These are phyloP conservation scores for Penicillium sp. DNA, from an alignment of 2,329 filamentous ascomycete species.

Conservation along the genomic window DNA sequence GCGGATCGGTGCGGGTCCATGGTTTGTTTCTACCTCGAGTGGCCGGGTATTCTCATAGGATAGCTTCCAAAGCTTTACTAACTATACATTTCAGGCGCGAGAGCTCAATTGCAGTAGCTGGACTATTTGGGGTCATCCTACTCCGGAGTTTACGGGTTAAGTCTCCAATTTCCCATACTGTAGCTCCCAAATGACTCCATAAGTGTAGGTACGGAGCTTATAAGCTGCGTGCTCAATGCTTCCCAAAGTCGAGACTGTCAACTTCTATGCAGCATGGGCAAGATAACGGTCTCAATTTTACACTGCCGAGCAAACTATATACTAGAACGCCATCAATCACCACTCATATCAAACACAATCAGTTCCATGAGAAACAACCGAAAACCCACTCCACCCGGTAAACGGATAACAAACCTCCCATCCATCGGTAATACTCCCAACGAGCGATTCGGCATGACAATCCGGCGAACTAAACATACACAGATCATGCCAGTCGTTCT, in stretches of 20 bases:
- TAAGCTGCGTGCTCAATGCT: too few relatives aligned
- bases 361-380: conserved; percentile 19
- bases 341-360: conserved; percentile 6
- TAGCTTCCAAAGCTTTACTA: background rate
- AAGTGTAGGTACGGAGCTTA: too few relatives aligned
- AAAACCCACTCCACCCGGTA: conserved; percentile 20
- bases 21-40: too few relatives aligned
- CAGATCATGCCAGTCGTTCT: conserved; percentile 15
- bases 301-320: background rate
- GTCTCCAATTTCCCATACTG: too few relatives aligned
- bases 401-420: conserved; percentile 29
- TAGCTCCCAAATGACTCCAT: too few relatives aligned
- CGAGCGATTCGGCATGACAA: conserved; percentile 7
- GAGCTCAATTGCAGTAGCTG: too few relatives aligned
- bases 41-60: too few relatives aligned
- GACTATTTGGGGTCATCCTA: too few relatives aligned
- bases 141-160: too few relatives aligned
- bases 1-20: background rate
- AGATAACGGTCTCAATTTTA: too few relatives aligned
- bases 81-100: background rate
- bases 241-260: too few relatives aligned
- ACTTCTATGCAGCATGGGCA: too few relatives aligned
- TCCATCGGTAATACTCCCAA: conserved; percentile 18
- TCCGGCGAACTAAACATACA: conserved; percentile 23
- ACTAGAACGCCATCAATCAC: background rate